Conservation (phyloP, 2,329 filamentous ascomycete genomes). For the Dothistroma septosporum region DNA sequence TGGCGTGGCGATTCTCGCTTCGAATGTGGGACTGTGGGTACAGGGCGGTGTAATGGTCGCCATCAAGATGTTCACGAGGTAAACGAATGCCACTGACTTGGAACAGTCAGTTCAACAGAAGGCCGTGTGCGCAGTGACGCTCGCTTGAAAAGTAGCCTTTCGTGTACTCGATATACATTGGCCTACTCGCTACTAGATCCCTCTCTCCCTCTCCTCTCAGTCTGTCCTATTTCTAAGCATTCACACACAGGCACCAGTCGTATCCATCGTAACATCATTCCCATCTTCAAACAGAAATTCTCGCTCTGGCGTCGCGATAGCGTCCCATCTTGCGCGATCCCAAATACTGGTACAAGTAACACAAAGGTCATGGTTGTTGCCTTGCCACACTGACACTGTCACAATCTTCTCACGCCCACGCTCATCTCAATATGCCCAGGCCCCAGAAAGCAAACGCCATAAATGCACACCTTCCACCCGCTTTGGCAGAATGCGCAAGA, state of each 20-base stretch:
- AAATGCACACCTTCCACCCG: background rate
- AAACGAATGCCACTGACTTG: background rate
- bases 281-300: background rate
- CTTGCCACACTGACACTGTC: background rate
- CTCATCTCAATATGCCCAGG: background rate
- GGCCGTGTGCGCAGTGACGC: too few relatives aligned
- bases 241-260: background rate
- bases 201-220: background rate
- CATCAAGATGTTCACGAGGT: background rate
- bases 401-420: background rate
- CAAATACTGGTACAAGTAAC: background rate
- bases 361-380: background rate
- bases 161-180: background rate
- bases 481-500: background rate
- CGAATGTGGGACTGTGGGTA: background rate
- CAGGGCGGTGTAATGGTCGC: background rate
- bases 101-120: too few relatives aligned
- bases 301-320: background rate
- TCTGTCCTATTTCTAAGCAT: background rate
- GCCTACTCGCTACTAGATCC: background rate
- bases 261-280: conserved; percentile 3
- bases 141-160: background rate
- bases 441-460: background rate
- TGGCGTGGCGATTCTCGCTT: background rate
- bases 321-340: background rate